Conservation (phyloP, 2,329 filamentous ascomycete species). For the Cryphonectria japonica region DNA sequence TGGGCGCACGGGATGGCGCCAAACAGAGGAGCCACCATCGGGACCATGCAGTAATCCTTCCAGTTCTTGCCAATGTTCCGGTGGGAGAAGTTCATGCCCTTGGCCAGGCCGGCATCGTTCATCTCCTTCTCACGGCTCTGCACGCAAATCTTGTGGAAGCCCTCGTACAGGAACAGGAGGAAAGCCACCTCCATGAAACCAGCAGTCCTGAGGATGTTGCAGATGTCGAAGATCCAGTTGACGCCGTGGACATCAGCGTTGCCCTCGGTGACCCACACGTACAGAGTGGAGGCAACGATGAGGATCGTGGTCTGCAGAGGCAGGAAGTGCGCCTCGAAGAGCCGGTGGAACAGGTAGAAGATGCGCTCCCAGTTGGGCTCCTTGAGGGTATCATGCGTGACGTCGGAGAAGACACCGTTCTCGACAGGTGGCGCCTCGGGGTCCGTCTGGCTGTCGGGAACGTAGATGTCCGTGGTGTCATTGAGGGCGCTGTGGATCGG, state of each 20-base stretch:
- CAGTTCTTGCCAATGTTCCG: conserved; percentile 59
- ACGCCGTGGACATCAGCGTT: conserved; percentile 57
- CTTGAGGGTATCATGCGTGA: conserved; percentile 55
- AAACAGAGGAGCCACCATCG: conserved; percentile 69
- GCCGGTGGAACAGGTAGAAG: conserved; percentile 63
- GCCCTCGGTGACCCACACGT: conserved; percentile 57
- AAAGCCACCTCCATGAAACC: conserved; percentile 66
- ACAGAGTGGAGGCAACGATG: conserved; percentile 65
- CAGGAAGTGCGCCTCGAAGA: conserved; percentile 77
- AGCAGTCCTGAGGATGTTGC: conserved; percentile 61
- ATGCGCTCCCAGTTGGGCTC: conserved; percentile 60
- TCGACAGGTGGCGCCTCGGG: conserved; percentile 46
- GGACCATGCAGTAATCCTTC: conserved; percentile 67
- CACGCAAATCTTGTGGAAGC: conserved; percentile 66
- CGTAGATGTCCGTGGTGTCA: conserved; percentile 50
- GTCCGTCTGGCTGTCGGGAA: conserved; percentile 49
- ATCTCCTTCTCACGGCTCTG: conserved; percentile 67
- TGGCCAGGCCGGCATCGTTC: conserved; percentile 64
- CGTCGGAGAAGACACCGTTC: conserved; percentile 59
- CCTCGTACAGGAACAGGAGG: conserved; percentile 70
- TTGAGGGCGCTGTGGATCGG: conserved; percentile 58
- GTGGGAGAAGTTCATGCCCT: conserved; percentile 68
- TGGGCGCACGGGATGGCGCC: conserved; percentile 70
- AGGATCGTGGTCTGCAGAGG: conserved; percentile 70
- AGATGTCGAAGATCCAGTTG: conserved; percentile 62